These are phyloP conservation scores for Holtermanniella nyarrowii DNA, from an alignment of 768 basidiomycete genomes.

Conservation along the genomic window DNA sequence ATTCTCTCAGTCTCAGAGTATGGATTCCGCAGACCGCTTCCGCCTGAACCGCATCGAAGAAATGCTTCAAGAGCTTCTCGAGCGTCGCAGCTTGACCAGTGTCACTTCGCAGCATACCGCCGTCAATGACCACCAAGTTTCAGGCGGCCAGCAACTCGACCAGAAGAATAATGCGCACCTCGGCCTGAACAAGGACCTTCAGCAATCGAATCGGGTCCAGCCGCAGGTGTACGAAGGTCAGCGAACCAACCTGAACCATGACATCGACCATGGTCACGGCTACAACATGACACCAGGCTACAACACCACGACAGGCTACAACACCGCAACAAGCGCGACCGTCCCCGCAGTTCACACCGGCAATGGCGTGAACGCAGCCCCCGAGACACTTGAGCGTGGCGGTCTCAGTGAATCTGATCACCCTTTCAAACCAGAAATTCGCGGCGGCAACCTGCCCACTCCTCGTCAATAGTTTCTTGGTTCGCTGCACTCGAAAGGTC, in stretches of 20 bases:
- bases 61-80: slow-evolving; percentile 14
- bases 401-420: neutral
- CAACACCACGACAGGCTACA: too few relatives aligned
- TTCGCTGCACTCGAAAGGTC: too few relatives aligned
- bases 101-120: neutral
- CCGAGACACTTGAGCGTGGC: neutral
- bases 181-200: too few relatives aligned
- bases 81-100: neutral
- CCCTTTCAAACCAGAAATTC: neutral
- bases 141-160: too few relatives aligned
- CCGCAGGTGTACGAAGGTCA: neutral
- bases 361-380: neutral
- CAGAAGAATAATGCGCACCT: too few relatives aligned
- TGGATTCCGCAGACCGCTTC: slow-evolving; percentile 10
- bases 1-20: slow-evolving; percentile 14
- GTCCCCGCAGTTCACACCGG: neutral
- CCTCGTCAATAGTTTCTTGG: too few relatives aligned
- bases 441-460: too few relatives aligned
- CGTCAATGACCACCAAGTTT: neutral
- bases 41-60: slow-evolving; percentile 27
- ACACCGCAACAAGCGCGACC: too few relatives aligned
- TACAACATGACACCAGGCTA: too few relatives aligned
- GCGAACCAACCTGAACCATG: neutral
- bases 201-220: neutral
- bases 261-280: too few relatives aligned